Conservation (phyloP, 202 grass and related monocot genomes). For the Dendrocalamus latiflorus region DNA sequence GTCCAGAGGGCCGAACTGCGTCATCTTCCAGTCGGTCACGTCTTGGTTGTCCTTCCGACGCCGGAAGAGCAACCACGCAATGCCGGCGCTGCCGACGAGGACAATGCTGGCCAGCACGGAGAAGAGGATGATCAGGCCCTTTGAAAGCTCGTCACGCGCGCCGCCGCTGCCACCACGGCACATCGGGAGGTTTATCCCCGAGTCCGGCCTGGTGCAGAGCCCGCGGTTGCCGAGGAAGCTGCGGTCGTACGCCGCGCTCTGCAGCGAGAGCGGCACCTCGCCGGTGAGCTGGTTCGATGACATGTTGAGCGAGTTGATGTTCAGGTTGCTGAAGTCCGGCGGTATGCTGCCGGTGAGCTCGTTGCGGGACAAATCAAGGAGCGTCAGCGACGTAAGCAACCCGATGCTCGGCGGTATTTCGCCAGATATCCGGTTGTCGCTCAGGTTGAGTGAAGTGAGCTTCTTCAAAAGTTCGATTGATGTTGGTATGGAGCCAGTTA, state of each 20-base stretch:
- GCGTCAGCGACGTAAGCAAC: conserved; percentile 18
- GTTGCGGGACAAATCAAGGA: conserved; percentile 64
- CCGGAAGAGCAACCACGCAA: conserved; percentile 37
- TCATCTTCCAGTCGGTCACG: conserved; percentile 54
- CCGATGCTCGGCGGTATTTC: conserved; percentile 47
- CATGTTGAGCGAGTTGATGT: conserved; percentile 40
- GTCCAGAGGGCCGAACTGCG: conserved; percentile 39
- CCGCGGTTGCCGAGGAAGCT: conserved; percentile 61
- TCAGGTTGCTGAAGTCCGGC: conserved; percentile 25
- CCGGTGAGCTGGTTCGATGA: conserved; percentile 65
- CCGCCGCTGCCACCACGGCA: not conserved
- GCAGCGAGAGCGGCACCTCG: too few species aligned
- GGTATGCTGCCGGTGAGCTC: conserved; percentile 60
- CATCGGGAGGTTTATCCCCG: conserved; percentile 19
- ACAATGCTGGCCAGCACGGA: conserved; percentile 28
- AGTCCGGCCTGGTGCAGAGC: conserved; percentile 42
- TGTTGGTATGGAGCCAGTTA: conserved; percentile 30
- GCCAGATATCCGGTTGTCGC: conserved; percentile 45
- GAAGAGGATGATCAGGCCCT: conserved; percentile 46
- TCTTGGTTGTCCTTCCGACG: conserved; percentile 33
- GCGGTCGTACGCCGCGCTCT: conserved; percentile 38
- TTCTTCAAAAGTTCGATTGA: not conserved
- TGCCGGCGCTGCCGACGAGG: conserved; percentile 37
- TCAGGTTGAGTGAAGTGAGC: conserved; percentile 14
- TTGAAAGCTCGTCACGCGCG: conserved; percentile 35